phyloP scores from a whole-genome alignment of 352 stramenopile genomes.

The Pythium rhizo-oryzae region DNA sequence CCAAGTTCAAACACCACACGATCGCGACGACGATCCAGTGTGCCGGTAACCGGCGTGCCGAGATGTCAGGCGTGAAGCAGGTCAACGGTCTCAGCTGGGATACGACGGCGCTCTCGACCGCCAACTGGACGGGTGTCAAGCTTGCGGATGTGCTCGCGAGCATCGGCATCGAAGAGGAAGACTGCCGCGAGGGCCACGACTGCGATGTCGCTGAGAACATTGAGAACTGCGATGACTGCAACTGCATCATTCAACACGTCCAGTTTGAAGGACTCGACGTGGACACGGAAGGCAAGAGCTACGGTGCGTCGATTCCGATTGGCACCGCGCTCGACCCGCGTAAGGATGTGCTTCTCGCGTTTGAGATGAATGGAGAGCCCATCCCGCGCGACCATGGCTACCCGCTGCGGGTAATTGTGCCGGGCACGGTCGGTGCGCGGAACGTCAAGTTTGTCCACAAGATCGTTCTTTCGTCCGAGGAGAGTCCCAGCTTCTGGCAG shows the following conservation, averaged over 20 bases:
- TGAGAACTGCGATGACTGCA: constrained; percentile 56
- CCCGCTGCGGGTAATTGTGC: constrained; percentile 96
- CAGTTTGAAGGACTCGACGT: constrained; percentile 83
- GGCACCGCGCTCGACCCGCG: constrained; percentile 93
- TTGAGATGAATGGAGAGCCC: constrained; percentile 97
- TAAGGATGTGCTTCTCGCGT: constrained; percentile 97
- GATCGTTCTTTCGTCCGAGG: constrained; percentile 82
- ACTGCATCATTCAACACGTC: constrained; percentile 79
- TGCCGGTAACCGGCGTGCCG: constrained; percentile 94
- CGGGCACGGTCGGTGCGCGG: constrained; percentile 93
- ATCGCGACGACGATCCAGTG: constrained; percentile 97
- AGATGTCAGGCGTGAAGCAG: constrained; percentile 93
- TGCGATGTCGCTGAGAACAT: constrained; percentile 59
- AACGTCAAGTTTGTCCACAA: constrained; percentile 98
- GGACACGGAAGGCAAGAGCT: constrained; percentile 85
- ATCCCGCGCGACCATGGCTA: constrained; percentile 96
- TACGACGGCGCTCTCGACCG: constrained; percentile 92
- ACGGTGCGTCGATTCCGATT: constrained; percentile 92
- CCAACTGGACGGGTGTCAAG: constrained; percentile 94
- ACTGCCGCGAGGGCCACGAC: constrained; percentile 54
- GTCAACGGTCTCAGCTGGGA: constrained; percentile 88
- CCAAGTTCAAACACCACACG: constrained; percentile 91
- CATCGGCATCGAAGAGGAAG: constrained; percentile 82
- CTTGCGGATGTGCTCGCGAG: constrained; percentile 93
- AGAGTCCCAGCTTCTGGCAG: constrained; percentile 92